Conservation (phyloP, 257 asterid genomes). For the Solanum peruvianum region DNA sequence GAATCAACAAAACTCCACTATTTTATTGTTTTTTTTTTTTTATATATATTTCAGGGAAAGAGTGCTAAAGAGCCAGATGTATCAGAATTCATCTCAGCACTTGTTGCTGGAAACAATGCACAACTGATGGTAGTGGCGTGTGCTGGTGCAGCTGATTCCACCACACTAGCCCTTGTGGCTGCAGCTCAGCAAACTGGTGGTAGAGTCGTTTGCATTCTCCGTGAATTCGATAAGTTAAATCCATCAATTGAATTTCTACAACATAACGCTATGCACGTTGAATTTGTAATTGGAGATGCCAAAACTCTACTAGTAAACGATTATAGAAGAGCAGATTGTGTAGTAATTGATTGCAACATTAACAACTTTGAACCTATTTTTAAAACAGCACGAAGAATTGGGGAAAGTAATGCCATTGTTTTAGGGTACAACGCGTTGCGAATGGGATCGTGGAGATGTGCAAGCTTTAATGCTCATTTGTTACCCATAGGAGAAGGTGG, state of each 20-base stretch:
- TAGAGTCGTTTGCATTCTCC: slow-evolving; percentile 38
- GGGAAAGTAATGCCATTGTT: slow-evolving; percentile 6
- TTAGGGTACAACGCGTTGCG: slow-evolving; percentile 54
- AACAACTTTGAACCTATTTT: slow-evolving; percentile 29
- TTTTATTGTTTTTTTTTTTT: not conserved
- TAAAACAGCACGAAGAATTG: not conserved
- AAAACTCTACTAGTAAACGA: slow-evolving; percentile 10
- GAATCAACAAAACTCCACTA: not conserved
- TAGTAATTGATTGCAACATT: slow-evolving; percentile 47
- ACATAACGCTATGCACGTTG: slow-evolving; percentile 7
- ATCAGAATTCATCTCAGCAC: slow-evolving; percentile 62
- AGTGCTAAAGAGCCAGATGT: slow-evolving; percentile 49
- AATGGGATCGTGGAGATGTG: slow-evolving; percentile 22
- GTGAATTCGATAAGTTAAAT: slow-evolving; percentile 1
- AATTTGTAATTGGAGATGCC: slow-evolving; percentile 42
- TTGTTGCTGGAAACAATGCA: slow-evolving; percentile 61
- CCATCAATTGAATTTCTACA: slow-evolving; percentile 10
- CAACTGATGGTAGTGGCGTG: slow-evolving; percentile 45
- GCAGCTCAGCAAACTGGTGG: slow-evolving; percentile 80
- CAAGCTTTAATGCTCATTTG: slow-evolving; percentile 24
- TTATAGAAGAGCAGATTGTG: slow-evolving; percentile 37
- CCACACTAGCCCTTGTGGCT: slow-evolving; percentile 40
- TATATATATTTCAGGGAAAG: slow-evolving; percentile 22
- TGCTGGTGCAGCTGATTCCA: slow-evolving; percentile 23
- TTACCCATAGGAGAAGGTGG: slow-evolving; percentile 73